Base-by-base conservation (phyloP, 1,284 basidiomycete species). In the Mrakiaceae sp. region DNA sequence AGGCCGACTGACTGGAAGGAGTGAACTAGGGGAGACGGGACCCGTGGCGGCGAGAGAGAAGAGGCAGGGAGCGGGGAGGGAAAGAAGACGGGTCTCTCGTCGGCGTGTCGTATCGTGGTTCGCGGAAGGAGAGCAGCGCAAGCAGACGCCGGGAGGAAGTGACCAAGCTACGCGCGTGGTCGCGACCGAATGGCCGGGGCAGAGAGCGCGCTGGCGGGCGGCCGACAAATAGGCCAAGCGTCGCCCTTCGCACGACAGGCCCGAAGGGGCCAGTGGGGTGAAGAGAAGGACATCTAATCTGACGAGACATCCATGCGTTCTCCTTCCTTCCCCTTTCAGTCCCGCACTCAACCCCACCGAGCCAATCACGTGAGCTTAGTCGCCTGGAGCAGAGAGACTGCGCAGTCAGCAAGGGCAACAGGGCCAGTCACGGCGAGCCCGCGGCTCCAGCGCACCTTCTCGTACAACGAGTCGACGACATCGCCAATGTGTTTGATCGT, bases 381-480 rank as follows among this genome's bases (percentile, higher is more conserved):
- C 10, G 57, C 57, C 57, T 58, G 44, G n/a, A 2, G 12, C 9
- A 44, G 10, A 49, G 46, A 47, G n/a, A 44, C 3, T 8, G 1
- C 12, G 57, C 6, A 47, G 16, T 58, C 46, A 58, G 57, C 44
- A 47, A 48, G 4, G 5, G 57, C 14, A 2, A 5, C 8, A 12
- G 49, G 3, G 43, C 9, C 2, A 9, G 14, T 14, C 40, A 27
- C 1, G 46, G 3, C 44, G 46, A 27, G 27, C 27, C 27, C 27
- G 57, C 14, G 44, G 5, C 9, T 4, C 39, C 16, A 46, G 63
- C 79, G 63, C 66, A 84, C 89, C 83, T 93, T 92, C 16, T 89
- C 88, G 72, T 94, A 96, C 66, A 97, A 77, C 63, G 87, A 88
- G 69, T 93, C 88, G 11, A 97, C 90, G 10, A 97, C 92, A 72